These are phyloP conservation scores for Aureobasidium melanogenum DNA, from an alignment of 2,329 filamentous ascomycete species.

Conservation along the genomic window DNA sequence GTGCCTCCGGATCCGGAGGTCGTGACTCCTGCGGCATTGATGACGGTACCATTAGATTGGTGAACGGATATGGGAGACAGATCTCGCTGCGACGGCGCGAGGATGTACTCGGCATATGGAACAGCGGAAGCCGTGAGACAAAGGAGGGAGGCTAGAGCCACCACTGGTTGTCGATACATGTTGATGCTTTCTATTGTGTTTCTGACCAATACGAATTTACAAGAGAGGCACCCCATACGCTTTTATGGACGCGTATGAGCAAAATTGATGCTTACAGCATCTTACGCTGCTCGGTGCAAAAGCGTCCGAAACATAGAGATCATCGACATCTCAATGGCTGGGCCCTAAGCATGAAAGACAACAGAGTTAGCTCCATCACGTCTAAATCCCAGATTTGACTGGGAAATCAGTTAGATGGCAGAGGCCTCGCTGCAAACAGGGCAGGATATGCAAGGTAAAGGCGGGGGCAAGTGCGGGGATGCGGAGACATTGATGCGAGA, in stretches of 20 bases:
- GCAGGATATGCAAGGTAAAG: background rate
- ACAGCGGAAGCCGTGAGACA: background rate
- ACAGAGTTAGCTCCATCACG: background rate
- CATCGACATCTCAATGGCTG: background rate
- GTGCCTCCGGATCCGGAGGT: background rate
- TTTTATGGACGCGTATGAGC: background rate
- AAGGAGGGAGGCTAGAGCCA: background rate
- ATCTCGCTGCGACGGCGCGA: background rate
- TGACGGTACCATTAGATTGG: background rate
- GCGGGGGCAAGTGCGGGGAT: background rate
- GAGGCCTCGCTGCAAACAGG: background rate
- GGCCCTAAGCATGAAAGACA: background rate
- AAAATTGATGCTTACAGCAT: background rate
- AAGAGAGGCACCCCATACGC: background rate
- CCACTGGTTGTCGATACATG: background rate
- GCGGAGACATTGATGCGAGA: background rate
- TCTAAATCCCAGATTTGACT: background rate
- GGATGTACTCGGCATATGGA: constrained; percentile 7
- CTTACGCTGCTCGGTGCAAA: background rate
- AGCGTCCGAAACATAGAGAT: background rate
- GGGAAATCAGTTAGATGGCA: background rate
- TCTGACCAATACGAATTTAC: too few species aligned
- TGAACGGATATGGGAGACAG: background rate
- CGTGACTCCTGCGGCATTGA: background rate
- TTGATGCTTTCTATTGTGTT: background rate